These are phyloP conservation scores for Przewalskia tangutica DNA, from an alignment of 257 asterid genomes.

Conservation along the genomic window DNA sequence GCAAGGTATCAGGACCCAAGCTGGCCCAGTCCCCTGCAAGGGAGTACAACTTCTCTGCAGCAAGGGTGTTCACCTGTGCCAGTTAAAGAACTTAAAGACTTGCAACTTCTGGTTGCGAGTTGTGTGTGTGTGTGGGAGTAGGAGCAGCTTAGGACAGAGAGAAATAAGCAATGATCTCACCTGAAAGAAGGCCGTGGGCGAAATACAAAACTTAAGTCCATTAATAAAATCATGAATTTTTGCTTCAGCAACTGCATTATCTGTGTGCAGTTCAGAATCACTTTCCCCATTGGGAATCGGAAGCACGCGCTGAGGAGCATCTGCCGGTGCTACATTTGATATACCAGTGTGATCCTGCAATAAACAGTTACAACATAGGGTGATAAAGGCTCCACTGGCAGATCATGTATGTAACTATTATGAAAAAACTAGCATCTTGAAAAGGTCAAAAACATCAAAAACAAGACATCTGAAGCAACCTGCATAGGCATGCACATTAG, in stretches of 20 bases:
- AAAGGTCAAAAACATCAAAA: not conserved
- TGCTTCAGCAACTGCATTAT: constrained; percentile 51
- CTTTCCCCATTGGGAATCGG: constrained; percentile 32
- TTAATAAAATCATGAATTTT: constrained; percentile 80
- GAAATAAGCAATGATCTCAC: constrained; percentile 21
- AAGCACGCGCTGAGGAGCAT: constrained; percentile 62
- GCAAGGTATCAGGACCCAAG: constrained; percentile 82
- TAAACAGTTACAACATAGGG: constrained; percentile 9
- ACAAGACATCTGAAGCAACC: not conserved
- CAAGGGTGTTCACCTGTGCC: constrained; percentile 89
- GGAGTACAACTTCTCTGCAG: constrained; percentile 87
- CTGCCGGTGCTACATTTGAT: constrained; percentile 94
- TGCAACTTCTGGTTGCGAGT: not conserved
- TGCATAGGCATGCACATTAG: too few species aligned
- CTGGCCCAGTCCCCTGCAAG: constrained; percentile 99
- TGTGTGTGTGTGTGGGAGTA: not conserved
- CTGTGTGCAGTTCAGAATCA: constrained; percentile 32
- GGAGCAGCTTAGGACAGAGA: not conserved
- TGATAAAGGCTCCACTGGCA: not conserved
- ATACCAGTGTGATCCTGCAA: constrained; percentile 89
- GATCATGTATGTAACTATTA: not conserved
- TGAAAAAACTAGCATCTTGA: not conserved
- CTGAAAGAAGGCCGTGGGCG: constrained; percentile 99
- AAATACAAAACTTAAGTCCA: constrained; percentile 70
- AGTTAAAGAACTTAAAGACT: not conserved